phyloP scores from a whole-genome alignment of 140 eudicot genomes.

The Eryngium alpinum region DNA sequence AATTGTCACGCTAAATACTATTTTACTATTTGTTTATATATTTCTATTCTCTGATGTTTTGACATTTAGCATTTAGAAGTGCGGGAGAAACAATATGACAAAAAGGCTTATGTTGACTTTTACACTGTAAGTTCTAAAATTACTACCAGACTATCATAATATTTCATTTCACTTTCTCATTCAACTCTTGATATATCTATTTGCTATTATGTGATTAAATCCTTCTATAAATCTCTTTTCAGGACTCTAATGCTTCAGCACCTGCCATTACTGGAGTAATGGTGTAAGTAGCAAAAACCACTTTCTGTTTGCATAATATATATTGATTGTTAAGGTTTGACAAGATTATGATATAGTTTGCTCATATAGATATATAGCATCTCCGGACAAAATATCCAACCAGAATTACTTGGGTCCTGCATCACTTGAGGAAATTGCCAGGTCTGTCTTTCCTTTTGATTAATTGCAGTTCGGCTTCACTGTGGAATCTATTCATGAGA shows the following conservation, averaged over 20 bases:
- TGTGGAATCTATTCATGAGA: neutral
- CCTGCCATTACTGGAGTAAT: constrained; percentile 66
- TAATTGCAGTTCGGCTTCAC: neutral
- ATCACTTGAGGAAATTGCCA: constrained; percentile 74
- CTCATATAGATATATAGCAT: constrained; percentile 67
- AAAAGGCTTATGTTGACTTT: constrained; percentile 70
- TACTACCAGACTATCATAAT: neutral
- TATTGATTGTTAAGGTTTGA: neutral
- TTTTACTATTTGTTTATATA: neutral
- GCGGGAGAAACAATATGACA: constrained; percentile 96
- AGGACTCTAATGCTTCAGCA: constrained; percentile 45
- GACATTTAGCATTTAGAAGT: constrained; percentile 70
- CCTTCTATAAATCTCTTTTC: constrained; percentile 12
- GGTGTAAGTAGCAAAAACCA: constrained; percentile 59
- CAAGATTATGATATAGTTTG: constrained; percentile 13
- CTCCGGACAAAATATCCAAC: constrained; percentile 66
- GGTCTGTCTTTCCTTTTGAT: constrained; percentile 31
- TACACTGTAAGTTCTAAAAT: constrained; percentile 59
- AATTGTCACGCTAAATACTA: neutral
- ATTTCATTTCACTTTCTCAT: neutral
- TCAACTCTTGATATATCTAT: neutral
- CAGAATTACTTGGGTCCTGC: constrained; percentile 89
- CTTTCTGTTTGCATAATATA: neutral
- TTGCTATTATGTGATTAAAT: neutral
- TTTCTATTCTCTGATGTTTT: constrained; percentile 10